These are phyloP conservation scores for Cystofilobasidium capitatum DNA, from an alignment of 768 basidiomycete genomes.

Conservation along the genomic window DNA sequence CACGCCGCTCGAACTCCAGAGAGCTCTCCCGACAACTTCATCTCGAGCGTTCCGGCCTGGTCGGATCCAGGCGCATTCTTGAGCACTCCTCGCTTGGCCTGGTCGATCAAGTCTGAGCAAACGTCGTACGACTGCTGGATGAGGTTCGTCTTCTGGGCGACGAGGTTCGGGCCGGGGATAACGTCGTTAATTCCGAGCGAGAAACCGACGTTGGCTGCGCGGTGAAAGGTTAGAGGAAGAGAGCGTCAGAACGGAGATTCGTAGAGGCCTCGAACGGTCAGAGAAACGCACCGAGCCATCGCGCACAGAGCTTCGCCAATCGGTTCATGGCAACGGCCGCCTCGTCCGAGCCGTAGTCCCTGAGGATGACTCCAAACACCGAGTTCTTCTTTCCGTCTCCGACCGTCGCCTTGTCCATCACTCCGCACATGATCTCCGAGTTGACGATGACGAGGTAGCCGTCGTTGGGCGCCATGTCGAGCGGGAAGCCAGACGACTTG, in stretches of 20 bases:
- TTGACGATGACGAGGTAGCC: constrained; percentile 96
- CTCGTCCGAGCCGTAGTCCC: constrained; percentile 91
- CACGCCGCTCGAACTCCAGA: constrained; percentile 94
- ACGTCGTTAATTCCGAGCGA: constrained; percentile 98
- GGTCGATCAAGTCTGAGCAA: constrained; percentile 75
- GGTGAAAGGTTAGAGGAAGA: neutral
- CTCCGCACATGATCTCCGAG: constrained; percentile 97
- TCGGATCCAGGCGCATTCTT: constrained; percentile 97
- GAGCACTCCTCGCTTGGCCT: constrained; percentile 79
- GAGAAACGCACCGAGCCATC: constrained; percentile 64
- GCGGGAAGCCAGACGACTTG: constrained; percentile 45
- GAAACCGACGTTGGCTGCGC: constrained; percentile 87
- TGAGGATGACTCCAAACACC: constrained; percentile 92
- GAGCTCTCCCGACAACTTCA: constrained; percentile 83
- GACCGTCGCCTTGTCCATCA: constrained; percentile 96
- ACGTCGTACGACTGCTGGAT: constrained; percentile 81
- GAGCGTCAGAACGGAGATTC: constrained; percentile 11
- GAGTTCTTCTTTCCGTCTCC: constrained; percentile 99
- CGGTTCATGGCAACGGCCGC: constrained; percentile 93
- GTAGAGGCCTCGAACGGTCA: neutral
- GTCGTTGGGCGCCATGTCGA: constrained; percentile 88
- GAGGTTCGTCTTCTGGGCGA: constrained; percentile 66
- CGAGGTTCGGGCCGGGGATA: constrained; percentile 81
- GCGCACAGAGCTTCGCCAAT: constrained; percentile 85
- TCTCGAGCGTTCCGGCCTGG: constrained; percentile 92